Percentiles rank a stretch among this genome's conserved stretches.
Conservation (phyloP, 345 rosid species). For the Populus euphratica region DNA sequence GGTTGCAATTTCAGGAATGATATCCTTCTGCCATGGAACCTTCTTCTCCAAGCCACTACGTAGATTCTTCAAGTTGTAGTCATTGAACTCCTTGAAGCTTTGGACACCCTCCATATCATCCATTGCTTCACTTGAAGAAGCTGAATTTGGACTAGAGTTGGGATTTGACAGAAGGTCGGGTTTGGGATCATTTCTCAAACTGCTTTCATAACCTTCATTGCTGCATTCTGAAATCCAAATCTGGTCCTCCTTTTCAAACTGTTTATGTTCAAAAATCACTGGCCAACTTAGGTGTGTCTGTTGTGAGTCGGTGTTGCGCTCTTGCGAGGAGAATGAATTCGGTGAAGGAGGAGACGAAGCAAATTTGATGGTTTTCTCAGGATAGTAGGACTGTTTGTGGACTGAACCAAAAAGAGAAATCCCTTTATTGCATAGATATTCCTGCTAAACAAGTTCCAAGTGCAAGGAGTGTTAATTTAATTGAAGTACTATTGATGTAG, state of each 20-base stretch:
- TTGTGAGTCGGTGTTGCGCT: constrained; percentile 19
- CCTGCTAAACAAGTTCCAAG: constrained; percentile 12
- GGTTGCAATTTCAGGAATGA: constrained; percentile 49
- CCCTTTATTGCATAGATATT: constrained; percentile 44
- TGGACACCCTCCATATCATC: constrained; percentile 35
- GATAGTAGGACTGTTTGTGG: constrained; percentile 12
- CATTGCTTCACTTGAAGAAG: constrained; percentile 65
- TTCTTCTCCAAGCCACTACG: constrained; percentile 60
- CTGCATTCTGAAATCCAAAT: constrained; percentile 36
- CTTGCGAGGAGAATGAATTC: constrained; percentile 35
- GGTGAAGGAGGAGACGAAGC: constrained; percentile 49
- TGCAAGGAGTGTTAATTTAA: background rate
- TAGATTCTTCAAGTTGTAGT: constrained; percentile 48
- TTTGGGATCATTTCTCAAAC: constrained; percentile 21
- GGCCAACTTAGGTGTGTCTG: constrained; percentile 44
- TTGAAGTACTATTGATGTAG: background rate
- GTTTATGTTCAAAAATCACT: constrained; percentile 30
- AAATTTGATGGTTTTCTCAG: constrained; percentile 34
- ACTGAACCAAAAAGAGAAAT: constrained; percentile 27
- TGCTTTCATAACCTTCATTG: constrained; percentile 32
- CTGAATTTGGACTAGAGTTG: constrained; percentile 73
- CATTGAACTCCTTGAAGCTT: constrained; percentile 42
- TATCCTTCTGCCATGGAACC: constrained; percentile 67
- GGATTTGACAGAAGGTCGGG: constrained; percentile 63
- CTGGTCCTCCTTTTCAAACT: constrained; percentile 36